Evolutionary conservation across 345 rosid species (phyloP).

Genomic region (Populus tremula): DNA sequence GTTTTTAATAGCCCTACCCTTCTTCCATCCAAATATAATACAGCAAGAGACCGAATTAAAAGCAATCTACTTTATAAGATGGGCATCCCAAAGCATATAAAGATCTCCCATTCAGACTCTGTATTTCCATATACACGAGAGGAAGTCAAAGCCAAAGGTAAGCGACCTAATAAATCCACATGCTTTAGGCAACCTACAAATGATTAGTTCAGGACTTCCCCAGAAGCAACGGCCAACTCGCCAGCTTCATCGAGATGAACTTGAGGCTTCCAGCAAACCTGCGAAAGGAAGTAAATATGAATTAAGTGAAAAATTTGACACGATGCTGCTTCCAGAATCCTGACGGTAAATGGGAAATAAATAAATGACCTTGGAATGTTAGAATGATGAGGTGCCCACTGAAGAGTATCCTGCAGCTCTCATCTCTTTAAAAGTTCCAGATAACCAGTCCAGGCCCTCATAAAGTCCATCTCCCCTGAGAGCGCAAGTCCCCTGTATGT

Average conservation of each 20-base stretch:
- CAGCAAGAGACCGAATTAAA: background rate
- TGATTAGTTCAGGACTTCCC: conserved; percentile 13
- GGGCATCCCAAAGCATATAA: background rate
- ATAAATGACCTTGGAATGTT: conserved; percentile 34
- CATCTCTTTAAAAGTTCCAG: conserved; percentile 77
- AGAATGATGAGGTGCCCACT: conserved; percentile 68
- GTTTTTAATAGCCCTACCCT: too few species aligned
- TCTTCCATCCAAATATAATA: too few species aligned
- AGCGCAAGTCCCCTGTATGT: conserved; percentile 97
- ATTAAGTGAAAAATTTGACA: background rate
- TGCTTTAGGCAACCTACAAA: conserved; percentile 8
- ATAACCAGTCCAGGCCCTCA: conserved; percentile 95
- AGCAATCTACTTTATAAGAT: background rate
- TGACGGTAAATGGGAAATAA: conserved; percentile 1
- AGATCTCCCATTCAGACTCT: background rate
- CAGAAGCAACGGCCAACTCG: background rate
- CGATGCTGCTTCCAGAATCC: background rate
- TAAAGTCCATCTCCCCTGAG: conserved; percentile 95
- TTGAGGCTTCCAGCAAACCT: conserved; percentile 3
- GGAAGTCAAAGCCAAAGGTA: conserved; percentile 4
- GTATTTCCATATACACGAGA: conserved; percentile 19
- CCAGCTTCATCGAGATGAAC: conserved; percentile 8
- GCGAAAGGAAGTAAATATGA: background rate
- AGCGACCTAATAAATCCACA: conserved; percentile 12
- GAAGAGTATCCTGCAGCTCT: conserved; percentile 91